phyloP scores from a whole-genome alignment of 768 basidiomycete genomes.

The Pleurotus platypus region DNA sequence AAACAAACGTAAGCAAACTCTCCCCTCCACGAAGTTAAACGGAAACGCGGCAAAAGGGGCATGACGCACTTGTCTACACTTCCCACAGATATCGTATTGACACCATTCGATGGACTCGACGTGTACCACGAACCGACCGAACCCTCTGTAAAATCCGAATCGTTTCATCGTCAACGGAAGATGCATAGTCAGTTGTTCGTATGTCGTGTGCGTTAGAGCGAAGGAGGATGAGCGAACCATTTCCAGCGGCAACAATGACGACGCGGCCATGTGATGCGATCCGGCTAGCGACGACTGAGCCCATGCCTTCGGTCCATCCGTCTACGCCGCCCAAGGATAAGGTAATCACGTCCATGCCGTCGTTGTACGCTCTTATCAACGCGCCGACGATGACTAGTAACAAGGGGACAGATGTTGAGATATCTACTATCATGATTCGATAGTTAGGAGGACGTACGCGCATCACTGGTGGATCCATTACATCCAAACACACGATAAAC shows the following conservation, averaged over 20 bases:
- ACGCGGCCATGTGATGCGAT: conserved; percentile 42
- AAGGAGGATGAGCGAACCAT: conserved; percentile 7
- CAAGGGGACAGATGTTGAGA: neutral
- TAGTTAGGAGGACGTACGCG: conserved; percentile 22
- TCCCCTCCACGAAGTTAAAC: neutral
- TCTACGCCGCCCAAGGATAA: conserved; percentile 44
- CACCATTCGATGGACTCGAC: conserved; percentile 31
- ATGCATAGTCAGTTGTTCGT: no score
- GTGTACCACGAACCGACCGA: conserved; percentile 43
- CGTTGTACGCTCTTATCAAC: conserved; percentile 29
- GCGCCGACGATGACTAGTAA: conserved; percentile 33
- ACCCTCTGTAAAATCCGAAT: conserved; percentile 18
- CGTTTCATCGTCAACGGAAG: no score
- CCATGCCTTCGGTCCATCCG: conserved; percentile 44
- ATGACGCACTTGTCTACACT: conserved; percentile 24
- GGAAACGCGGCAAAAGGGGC: neutral
- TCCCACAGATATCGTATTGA: conserved; percentile 35
- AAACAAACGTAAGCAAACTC: neutral
- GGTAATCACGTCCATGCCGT: conserved; percentile 48
- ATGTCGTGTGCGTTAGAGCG: neutral
- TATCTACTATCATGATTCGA: no score
- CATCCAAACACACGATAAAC: conserved; percentile 48
- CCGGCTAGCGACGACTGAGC: conserved; percentile 40
- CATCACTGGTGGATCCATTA: conserved; percentile 28
- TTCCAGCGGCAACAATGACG: conserved; percentile 47